Base-by-base conservation (phyloP, 2,329 filamentous ascomycete genomes). In the Gyromitra esculenta region DNA sequence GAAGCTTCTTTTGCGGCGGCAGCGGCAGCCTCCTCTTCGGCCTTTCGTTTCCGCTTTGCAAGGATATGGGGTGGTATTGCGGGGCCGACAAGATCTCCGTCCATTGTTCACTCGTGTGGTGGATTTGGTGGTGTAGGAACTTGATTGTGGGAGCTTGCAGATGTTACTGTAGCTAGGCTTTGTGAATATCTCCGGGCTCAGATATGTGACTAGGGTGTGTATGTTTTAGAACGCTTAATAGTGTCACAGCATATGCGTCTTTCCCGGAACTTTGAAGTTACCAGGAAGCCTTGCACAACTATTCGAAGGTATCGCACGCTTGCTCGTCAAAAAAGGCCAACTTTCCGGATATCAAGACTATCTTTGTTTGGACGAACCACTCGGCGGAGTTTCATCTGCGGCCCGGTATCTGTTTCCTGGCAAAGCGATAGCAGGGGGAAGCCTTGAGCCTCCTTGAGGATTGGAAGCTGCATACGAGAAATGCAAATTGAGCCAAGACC, bases 11-110 rank as follows among this genome's bases (percentile, higher is more conserved):
- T 57, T 78, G 65, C 39, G 54, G 71, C 59, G 62, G 74, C 70
- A 59, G 79, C 77, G 18, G 80, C 79, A 54, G 79, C 79, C 56
- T 81, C 80, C 56, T 82, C 80, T 72, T 82, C 80, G 21, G 78
- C 77, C 73, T 81, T 77, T 70, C 82, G 81, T 78, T 83, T 84
- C 76, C 83, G 82, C 72, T 83, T 83, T 52, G 81, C 82, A 45
- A 81, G 79, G 54, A 83, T 83, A 76, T 82, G 81, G 80, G 81
- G 82, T 59, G 80, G 83, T 50, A 82, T 82, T 73, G 81, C 80
- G 39, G 83, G 83, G 5, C 83, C 83, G 45, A 83, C 81, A 54
- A 77, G 54, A 56, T 77, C 67, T 57, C 75, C 75, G 13, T 68
- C 56, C 75, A 79, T 79, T 71, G 52, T 64, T 67, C 41, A 41